These are phyloP conservation scores for Globisporangium iwayamae DNA, from an alignment of 352 stramenopile genomes.

Conservation along the genomic window DNA sequence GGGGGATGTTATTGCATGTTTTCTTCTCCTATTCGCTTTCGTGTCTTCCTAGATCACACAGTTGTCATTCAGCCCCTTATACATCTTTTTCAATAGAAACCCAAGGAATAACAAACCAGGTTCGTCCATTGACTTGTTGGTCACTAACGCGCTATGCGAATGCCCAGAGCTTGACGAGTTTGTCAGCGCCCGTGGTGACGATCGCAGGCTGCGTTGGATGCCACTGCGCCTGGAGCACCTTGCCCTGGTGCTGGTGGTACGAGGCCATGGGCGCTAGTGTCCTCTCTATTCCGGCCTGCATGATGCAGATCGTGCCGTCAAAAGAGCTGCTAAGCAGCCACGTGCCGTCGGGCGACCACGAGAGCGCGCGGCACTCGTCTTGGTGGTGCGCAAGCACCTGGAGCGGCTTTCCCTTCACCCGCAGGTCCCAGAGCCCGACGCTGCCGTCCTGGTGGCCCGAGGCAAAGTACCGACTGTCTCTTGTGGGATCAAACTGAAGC, in stretches of 20 bases:
- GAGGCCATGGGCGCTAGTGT: conserved; percentile 35
- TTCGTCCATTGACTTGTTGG: neutral
- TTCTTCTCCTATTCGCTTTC: neutral
- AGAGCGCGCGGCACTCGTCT: conserved; percentile 58
- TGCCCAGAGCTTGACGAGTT: conserved; percentile 61
- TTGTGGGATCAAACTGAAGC: conserved; percentile 42
- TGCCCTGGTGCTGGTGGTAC: conserved; percentile 59
- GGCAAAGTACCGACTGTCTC: conserved; percentile 24
- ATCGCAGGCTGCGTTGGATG: conserved; percentile 50
- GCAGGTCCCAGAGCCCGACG: conserved; percentile 62
- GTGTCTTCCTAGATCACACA: neutral
- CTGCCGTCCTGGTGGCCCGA: conserved; percentile 63
- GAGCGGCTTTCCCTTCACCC: conserved; percentile 21
- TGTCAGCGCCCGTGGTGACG: conserved; percentile 59
- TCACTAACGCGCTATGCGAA: conserved; percentile 20
- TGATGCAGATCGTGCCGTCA: conserved; percentile 55
- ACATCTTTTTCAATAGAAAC: neutral
- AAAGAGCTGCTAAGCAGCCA: conserved; percentile 65
- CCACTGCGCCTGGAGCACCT: conserved; percentile 68
- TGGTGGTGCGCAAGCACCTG: conserved; percentile 33
- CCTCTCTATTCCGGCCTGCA: conserved; percentile 1
- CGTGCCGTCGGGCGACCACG: conserved; percentile 50
- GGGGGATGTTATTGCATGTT: neutral
- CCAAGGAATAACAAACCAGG: neutral
- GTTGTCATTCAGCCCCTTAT: neutral